Base-by-base conservation (phyloP, 1,284 basidiomycete species). In the Melampsora larici-populina region DNA sequence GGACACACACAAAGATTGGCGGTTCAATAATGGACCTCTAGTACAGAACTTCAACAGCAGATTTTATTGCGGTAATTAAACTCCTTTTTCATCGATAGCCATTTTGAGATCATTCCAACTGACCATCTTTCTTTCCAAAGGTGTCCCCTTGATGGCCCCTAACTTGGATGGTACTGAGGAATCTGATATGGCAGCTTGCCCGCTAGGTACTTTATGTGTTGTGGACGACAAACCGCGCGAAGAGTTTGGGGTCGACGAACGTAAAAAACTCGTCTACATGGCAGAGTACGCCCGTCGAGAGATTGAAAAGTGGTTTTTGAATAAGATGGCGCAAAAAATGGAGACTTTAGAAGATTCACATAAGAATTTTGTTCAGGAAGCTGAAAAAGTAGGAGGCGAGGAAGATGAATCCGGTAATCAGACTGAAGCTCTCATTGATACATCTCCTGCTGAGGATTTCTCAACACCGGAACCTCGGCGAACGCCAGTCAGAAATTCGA, bases 1-100 rank as follows among this genome's bases (percentile, higher is more conserved):
- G 24, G 74, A 76, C 58, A 60, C 74, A 9, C 66, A 68, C 51
- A 69, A 76, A 40, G 74, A 76, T 69, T 76, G 74, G 74, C 65
- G 74, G 48, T 76, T 76, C 58, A 49, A 76, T 29, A 76, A 68
- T 21, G 40, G 67, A 7, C 74, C 74, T 60, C 36, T 68, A 36
- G 74, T 69, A 7, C 65, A 68, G 43, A 48, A 60, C n/a, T 76
- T 60, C n/a, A 55, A 55, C 2, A 6, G 65, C 2, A 43, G 36
- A 21, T 76, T 76, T 49, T 76, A 76, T 33, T 46, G 43, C 43
- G 43, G 43, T 46, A 46, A 46, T 15, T 15, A 46, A 46, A 15
- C 15, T 46, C 43, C 15, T 17, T 11, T 17, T 15, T 15, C 43
- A 46, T 46, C 15, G 15, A 15, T 46, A 46, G 43, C 15, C 1